Evolutionary conservation across 1,284 basidiomycete species (phyloP).

Genomic region (Austroboletus novae-zelandiae): DNA sequence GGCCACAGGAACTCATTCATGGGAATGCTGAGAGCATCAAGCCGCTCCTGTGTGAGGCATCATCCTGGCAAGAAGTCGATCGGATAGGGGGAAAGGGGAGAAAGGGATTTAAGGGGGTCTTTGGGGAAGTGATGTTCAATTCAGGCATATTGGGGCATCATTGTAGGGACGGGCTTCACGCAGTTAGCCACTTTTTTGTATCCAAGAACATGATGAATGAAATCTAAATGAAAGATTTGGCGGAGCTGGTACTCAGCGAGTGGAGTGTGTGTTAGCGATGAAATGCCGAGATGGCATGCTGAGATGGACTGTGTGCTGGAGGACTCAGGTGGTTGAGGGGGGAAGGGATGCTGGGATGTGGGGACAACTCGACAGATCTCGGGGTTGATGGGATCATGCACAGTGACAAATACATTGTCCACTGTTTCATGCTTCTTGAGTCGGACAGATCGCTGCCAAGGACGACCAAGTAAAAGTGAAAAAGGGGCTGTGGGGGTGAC

Average conservation of each 20-base stretch:
- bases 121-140: constrained; percentile 8
- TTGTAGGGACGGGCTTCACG: constrained; percentile 11
- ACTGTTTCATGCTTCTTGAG: neutral
- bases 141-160: constrained; percentile 14
- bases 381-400: constrained; percentile 3
- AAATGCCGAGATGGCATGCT: neutral
- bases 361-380: neutral
- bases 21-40: neutral
- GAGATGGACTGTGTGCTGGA: too few relatives aligned
- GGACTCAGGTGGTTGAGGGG: too few relatives aligned
- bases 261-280: too few relatives aligned
- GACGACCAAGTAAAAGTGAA: constrained; percentile 14
- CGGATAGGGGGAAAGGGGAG: neutral
- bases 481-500: constrained; percentile 19
- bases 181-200: neutral
- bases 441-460: constrained; percentile 14
- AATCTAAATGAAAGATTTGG: neutral
- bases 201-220: neutral
- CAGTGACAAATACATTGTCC: constrained; percentile 2
- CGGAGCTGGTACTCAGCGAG: neutral
- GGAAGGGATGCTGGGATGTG: too few relatives aligned
- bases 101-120: constrained; percentile 1
- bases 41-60: neutral
- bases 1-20: constrained; percentile 23
- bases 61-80: neutral